These are phyloP conservation scores for Golubevia sp. DNA, from an alignment of 1,284 basidiomycete species.

Conservation along the genomic window DNA sequence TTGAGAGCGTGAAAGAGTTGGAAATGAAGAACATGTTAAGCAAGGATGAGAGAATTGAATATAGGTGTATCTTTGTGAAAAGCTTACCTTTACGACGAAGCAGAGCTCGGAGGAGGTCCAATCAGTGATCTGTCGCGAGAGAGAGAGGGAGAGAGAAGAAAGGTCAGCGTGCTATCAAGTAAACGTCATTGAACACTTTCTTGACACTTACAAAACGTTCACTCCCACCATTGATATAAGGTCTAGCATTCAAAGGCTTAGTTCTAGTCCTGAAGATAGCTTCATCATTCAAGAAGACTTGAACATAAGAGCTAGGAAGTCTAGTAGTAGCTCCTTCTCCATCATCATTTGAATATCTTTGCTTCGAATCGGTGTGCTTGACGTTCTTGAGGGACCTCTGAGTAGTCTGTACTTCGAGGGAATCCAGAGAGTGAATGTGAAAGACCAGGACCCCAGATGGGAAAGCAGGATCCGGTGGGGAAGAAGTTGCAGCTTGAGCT, in stretches of 20 bases:
- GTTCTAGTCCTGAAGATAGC: constrained; percentile 47
- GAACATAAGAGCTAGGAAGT: constrained; percentile 48
- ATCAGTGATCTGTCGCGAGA: not conserved
- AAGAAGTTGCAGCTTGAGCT: constrained; percentile 23
- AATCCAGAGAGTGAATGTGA: constrained; percentile 46
- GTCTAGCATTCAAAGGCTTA: constrained; percentile 42
- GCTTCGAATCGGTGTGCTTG: constrained; percentile 24
- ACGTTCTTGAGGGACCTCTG: constrained; percentile 26
- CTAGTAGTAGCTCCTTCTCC: constrained; percentile 13
- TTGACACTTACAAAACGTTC: constrained; percentile 32
- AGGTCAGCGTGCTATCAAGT: not conserved
- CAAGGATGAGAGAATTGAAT: too few species aligned
- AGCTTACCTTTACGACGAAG: constrained; percentile 7
- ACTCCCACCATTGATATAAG: constrained; percentile 47
- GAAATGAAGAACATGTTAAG: too few species aligned
- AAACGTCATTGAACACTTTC: not conserved
- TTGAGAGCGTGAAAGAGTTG: constrained; percentile 19
- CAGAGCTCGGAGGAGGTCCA: constrained; percentile 5
- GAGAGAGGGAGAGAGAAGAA: not conserved
- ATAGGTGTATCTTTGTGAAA: too few species aligned
- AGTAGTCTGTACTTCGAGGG: constrained; percentile 32
- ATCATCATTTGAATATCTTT: constrained; percentile 20
- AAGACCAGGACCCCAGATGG: constrained; percentile 45
- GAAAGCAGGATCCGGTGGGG: constrained; percentile 24
- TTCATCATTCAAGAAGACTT: constrained; percentile 52